phyloP scores from a whole-genome alignment of 169 alveolate species.

The Plasmodium gallinaceum region DNA sequence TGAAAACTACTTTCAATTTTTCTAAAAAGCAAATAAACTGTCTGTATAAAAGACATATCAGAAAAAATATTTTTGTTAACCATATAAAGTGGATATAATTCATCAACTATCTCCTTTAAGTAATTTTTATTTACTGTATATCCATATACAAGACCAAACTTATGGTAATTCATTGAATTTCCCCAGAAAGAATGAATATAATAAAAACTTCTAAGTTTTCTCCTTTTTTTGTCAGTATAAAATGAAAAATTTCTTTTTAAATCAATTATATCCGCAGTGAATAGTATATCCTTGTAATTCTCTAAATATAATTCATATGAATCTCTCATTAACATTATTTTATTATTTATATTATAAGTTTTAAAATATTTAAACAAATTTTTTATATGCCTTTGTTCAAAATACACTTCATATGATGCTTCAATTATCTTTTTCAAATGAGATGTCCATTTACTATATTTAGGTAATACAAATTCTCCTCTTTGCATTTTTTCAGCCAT shows the following conservation, averaged over 20 bases:
- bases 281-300: constrained; percentile 21
- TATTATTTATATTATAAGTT: constrained; percentile 43
- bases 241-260: constrained; percentile 18
- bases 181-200: constrained; percentile 20
- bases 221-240: background rate
- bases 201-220: constrained; percentile 5
- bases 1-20: constrained; percentile 28
- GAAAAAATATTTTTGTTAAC: constrained; percentile 19
- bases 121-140: constrained; percentile 24
- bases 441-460: constrained; percentile 43
- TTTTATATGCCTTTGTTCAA: constrained; percentile 47
- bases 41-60: constrained; percentile 38
- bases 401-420: constrained; percentile 1
- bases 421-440: constrained; percentile 30
- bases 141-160: constrained; percentile 46
- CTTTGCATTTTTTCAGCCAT: constrained; percentile 14
- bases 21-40: constrained; percentile 39
- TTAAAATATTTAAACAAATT: constrained; percentile 19
- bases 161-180: constrained; percentile 39
- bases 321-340: constrained; percentile 58
- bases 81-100: constrained; percentile 18
- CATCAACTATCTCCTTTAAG: constrained; percentile 20
- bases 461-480: constrained; percentile 26
- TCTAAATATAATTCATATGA: constrained; percentile 35
- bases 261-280: constrained; percentile 44